Evolutionary conservation across 192 early-diverging fungal genomes (phyloP).

Genomic region (Podila verticillata): DNA sequence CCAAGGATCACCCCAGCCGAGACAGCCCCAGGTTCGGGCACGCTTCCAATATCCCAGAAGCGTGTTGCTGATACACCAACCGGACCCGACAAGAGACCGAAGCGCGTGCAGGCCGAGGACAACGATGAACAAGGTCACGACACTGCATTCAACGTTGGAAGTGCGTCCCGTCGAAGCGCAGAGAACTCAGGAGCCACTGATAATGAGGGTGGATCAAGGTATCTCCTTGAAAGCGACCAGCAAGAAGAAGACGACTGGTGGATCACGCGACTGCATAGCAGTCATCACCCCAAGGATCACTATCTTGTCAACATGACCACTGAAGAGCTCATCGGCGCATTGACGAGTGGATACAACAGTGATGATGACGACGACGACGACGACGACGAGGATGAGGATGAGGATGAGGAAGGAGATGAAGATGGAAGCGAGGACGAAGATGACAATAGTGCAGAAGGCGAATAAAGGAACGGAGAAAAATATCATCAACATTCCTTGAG

Average conservation of each 20-base stretch:
- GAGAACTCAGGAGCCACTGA: no score
- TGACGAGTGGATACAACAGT: constrained; percentile 41
- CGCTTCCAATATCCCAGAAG: no score
- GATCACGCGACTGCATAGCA: constrained; percentile 42
- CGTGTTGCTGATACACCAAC: no score
- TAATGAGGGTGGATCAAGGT: background rate
- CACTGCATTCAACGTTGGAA: no score
- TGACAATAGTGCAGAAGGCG: background rate
- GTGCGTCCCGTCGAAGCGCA: no score
- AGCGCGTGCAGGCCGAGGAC: no score
- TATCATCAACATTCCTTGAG: no score
- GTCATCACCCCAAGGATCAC: constrained; percentile 40
- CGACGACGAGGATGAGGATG: constrained; percentile 10
- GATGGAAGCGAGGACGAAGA: background rate
- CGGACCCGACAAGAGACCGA: no score
- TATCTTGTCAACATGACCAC: constrained; percentile 47
- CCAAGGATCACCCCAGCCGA: constrained; percentile 19
- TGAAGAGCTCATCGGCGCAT: constrained; percentile 37
- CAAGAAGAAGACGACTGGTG: constrained; percentile 39
- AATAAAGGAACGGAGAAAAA: no score
- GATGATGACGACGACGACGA: constrained; percentile 41
- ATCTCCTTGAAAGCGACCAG: constrained; percentile 2
- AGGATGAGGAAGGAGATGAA: background rate
- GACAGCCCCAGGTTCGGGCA: background rate
- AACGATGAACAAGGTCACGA: no score